Percentiles rank a stretch among this genome's conserved stretches.
Conservation (phyloP, 192 early-diverging fungal genomes). For the Coemansia sp. region DNA sequence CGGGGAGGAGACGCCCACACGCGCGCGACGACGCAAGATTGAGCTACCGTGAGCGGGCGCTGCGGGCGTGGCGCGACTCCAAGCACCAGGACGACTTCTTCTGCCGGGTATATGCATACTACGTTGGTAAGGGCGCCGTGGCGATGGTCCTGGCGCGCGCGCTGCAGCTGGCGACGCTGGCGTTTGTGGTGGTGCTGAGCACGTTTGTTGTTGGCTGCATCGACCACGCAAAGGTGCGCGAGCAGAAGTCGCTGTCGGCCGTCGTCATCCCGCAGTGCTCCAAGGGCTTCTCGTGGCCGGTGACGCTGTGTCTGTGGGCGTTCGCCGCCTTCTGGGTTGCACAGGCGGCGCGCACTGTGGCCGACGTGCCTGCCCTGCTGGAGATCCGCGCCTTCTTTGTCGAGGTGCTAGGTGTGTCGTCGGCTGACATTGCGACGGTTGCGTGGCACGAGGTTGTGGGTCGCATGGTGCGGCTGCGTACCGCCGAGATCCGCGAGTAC, state of each 20-base stretch:
- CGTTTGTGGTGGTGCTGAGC: constrained; percentile 85
- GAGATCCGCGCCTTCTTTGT: constrained; percentile 86
- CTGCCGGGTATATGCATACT: constrained; percentile 81
- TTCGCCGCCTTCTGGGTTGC: constrained; percentile 76
- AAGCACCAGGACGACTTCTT: constrained; percentile 85
- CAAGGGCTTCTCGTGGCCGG: constrained; percentile 61
- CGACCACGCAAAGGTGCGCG: constrained; percentile 77
- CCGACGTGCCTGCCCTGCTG: constrained; percentile 70
- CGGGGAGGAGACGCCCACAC: constrained; percentile 9
- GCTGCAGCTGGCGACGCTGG: constrained; percentile 80
- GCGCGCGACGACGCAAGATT: constrained; percentile 8
- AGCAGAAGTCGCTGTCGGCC: constrained; percentile 67
- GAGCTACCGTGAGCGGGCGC: constrained; percentile 61
- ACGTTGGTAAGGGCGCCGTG: constrained; percentile 81
- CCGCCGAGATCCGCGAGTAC: constrained; percentile 61
- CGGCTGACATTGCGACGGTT: constrained; percentile 79
- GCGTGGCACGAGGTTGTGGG: constrained; percentile 83
- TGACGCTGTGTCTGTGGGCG: constrained; percentile 60
- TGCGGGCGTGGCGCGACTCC: constrained; percentile 81
- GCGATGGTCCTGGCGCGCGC: constrained; percentile 76
- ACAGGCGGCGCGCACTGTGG: constrained; percentile 64
- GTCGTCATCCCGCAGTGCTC: constrained; percentile 81
- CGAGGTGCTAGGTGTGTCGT: constrained; percentile 74
- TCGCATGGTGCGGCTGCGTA: constrained; percentile 70
- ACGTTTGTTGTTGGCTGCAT: constrained; percentile 90